phyloP scores from a whole-genome alignment of 805 yeast genomes.

The Wickerhamiella lipophila region DNA sequence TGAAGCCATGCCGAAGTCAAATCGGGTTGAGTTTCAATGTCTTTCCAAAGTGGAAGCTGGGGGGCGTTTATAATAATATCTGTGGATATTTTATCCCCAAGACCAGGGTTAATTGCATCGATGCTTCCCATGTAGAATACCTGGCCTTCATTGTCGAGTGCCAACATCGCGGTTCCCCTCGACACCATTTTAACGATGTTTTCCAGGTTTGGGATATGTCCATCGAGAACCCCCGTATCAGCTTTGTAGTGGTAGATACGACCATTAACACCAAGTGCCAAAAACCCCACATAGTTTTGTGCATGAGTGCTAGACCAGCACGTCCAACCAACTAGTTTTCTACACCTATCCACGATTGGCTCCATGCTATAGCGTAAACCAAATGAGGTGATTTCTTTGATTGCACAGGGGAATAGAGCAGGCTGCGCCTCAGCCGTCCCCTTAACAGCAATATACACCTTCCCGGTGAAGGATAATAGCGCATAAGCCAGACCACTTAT shows the following conservation, averaged over 20 bases:
- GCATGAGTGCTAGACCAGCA: neutral
- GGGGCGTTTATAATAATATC: neutral
- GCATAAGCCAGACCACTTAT: neutral
- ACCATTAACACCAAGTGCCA: slow-evolving; percentile 1
- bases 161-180: neutral
- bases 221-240: neutral
- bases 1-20: neutral
- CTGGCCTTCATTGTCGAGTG: slow-evolving; percentile 3
- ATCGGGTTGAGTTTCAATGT: neutral
- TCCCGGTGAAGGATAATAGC: neutral
- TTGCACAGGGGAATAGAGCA: neutral
- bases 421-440: neutral
- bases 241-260: neutral
- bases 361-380: neutral
- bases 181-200: neutral
- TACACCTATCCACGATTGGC: neutral
- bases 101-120: neutral
- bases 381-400: neutral
- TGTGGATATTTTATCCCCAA: neutral
- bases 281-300: neutral
- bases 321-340: neutral
- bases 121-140: neutral
- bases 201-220: neutral
- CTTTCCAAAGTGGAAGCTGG: neutral
- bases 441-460: neutral